These are phyloP conservation scores for Vaccinium macrocarpon DNA, from an alignment of 148 eudicot genomes.

Conservation along the genomic window DNA sequence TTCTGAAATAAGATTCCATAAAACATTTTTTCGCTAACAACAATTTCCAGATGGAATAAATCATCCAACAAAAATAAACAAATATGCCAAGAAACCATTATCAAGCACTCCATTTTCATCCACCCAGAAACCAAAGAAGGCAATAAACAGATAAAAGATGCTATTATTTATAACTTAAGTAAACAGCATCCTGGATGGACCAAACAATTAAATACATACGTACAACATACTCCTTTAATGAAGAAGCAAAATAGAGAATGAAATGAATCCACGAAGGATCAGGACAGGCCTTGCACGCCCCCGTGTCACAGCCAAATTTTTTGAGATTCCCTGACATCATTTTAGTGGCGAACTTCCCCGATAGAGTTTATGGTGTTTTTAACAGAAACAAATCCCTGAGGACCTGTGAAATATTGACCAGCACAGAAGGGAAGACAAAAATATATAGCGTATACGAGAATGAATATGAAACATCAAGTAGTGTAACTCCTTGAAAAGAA, in stretches of 20 bases:
- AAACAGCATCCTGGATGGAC: background rate
- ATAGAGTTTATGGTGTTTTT: background rate
- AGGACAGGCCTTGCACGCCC: background rate
- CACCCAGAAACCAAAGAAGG: background rate
- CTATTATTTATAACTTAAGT: background rate
- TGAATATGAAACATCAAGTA: constrained; percentile 22
- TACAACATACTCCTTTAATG: background rate
- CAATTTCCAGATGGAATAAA: background rate
- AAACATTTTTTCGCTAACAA: background rate
- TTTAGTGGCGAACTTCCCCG: background rate
- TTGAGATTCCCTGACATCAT: background rate
- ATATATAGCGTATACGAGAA: constrained; percentile 29
- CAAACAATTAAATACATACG: background rate
- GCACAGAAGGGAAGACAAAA: background rate
- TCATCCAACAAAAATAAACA: background rate
- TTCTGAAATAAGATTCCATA: background rate
- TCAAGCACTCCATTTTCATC: background rate
- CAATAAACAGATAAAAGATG: background rate
- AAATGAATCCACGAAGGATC: background rate
- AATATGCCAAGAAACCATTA: background rate
- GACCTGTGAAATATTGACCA: background rate
- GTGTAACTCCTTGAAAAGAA: constrained; percentile 28
- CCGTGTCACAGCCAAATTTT: background rate
- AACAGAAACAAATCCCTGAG: background rate
- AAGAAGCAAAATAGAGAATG: background rate